A percentile compares a stretch with the other conserved stretches of the same genome.
Evolutionary conservation across 768 basidiomycete species (phyloP).

Genomic region (Mycena rosella): DNA sequence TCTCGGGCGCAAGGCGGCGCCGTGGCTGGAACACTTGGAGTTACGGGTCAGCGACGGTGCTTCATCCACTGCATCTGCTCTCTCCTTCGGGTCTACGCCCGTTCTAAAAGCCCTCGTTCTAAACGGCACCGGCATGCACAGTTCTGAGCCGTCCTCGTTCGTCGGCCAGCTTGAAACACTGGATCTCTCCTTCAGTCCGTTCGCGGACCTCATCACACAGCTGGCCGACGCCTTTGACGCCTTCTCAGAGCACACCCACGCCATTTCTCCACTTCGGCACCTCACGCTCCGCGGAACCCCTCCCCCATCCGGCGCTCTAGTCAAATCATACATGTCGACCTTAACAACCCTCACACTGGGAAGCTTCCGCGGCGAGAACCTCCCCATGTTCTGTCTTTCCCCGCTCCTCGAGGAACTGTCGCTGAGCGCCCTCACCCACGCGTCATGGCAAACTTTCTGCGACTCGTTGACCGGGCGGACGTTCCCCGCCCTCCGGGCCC

Average conservation of each 20-base stretch:
- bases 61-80: neutral
- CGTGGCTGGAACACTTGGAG: slow-evolving; percentile 7
- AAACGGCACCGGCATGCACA: neutral
- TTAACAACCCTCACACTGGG: slow-evolving; percentile 12
- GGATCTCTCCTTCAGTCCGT: neutral
- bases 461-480: neutral
- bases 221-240: slow-evolving; percentile 15
- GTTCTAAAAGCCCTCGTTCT: slow-evolving; percentile 4
- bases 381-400: neutral
- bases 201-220: neutral
- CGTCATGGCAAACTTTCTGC: neutral
- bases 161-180: slow-evolving; percentile 8
- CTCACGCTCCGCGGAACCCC: slow-evolving; percentile 10
- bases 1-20: slow-evolving; percentile 10
- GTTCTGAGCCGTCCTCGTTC: neutral
- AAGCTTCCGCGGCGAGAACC: neutral
- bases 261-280: slow-evolving; percentile 13
- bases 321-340: slow-evolving; percentile 11
- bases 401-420: slow-evolving; percentile 19
- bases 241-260: neutral
- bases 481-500: slow-evolving; percentile 21
- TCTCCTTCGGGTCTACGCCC: neutral
- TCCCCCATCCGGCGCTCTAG: neutral
- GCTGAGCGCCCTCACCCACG: neutral
- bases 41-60: neutral